These are phyloP conservation scores for Omphalea diandra DNA, from an alignment of 441 rosid genomes.

Conservation along the genomic window DNA sequence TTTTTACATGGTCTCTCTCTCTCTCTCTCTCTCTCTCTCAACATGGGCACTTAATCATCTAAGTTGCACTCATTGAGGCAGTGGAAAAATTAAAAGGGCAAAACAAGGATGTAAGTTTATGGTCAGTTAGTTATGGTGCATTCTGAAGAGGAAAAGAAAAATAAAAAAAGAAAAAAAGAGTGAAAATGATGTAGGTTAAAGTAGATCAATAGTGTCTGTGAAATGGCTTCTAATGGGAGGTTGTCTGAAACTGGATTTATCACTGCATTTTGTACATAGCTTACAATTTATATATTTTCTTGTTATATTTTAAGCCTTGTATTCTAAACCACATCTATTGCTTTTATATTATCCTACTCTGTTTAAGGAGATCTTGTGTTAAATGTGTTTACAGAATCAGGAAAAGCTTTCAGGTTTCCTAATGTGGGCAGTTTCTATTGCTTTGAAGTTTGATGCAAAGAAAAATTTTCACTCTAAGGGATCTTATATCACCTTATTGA, in stretches of 20 bases:
- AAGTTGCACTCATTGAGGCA: background rate
- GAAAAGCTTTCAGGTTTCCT: conserved; percentile 70
- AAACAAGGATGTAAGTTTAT: background rate
- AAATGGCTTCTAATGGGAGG: background rate
- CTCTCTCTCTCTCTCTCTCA: conserved; percentile 18
- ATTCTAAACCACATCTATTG: background rate
- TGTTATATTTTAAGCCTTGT: background rate
- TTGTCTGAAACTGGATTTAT: background rate
- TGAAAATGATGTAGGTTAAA: background rate
- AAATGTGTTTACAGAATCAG: conserved; percentile 48
- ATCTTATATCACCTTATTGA: conserved; percentile 25
- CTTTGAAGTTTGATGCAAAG: conserved; percentile 49
- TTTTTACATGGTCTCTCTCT: conserved; percentile 51
- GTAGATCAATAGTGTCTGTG: background rate
- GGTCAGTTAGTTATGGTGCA: background rate
- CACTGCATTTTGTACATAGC: background rate
- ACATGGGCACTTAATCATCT: background rate
- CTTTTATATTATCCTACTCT: background rate
- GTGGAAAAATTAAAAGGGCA: background rate
- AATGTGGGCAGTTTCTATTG: conserved; percentile 73
- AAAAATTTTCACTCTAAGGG: conserved; percentile 27
- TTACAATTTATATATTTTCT: background rate
- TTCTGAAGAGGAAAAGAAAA: too few relatives aligned
- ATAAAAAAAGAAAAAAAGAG: background rate
- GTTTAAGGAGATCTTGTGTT: conserved; percentile 18